These are phyloP conservation scores for Nicotiana sylvestris DNA, from an alignment of 257 asterid species.

Conservation along the genomic window DNA sequence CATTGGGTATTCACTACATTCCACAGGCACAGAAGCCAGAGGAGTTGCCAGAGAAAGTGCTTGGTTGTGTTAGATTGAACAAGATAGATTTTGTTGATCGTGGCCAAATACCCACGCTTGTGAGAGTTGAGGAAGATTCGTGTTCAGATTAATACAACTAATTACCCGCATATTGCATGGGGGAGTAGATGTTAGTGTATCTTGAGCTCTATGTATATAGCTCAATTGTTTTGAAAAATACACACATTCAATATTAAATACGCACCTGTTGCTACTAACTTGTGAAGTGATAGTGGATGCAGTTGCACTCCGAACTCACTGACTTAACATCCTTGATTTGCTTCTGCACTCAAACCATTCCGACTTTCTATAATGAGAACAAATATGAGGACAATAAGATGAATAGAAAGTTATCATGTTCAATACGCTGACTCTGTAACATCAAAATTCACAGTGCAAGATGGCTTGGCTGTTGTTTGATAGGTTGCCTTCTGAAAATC, in stretches of 20 bases:
- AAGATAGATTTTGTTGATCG: constrained; percentile 64
- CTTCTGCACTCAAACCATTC: neutral
- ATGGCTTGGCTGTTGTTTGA: no score
- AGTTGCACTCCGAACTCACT: neutral
- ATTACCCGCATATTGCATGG: neutral
- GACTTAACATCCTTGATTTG: neutral
- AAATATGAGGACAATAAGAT: no score
- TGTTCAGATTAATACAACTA: neutral
- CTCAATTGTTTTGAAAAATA: neutral
- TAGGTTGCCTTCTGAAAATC: no score
- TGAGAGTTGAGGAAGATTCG: constrained; percentile 35
- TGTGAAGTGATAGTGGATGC: neutral
- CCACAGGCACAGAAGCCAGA: constrained; percentile 69
- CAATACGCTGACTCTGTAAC: no score
- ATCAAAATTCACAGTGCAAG: no score
- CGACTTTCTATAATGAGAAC: no score
- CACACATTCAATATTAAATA: neutral
- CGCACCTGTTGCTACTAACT: neutral
- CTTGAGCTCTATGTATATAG: constrained; percentile 5
- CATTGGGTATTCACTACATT: neutral
- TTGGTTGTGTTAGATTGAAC: constrained; percentile 63
- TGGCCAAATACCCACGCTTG: constrained; percentile 60
- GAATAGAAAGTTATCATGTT: no score
- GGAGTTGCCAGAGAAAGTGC: constrained; percentile 61
- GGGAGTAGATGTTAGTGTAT: constrained; percentile 6